Evolutionary conservation across 768 basidiomycete genomes (phyloP).

Genomic region (Leucosporidium yakuticum): DNA sequence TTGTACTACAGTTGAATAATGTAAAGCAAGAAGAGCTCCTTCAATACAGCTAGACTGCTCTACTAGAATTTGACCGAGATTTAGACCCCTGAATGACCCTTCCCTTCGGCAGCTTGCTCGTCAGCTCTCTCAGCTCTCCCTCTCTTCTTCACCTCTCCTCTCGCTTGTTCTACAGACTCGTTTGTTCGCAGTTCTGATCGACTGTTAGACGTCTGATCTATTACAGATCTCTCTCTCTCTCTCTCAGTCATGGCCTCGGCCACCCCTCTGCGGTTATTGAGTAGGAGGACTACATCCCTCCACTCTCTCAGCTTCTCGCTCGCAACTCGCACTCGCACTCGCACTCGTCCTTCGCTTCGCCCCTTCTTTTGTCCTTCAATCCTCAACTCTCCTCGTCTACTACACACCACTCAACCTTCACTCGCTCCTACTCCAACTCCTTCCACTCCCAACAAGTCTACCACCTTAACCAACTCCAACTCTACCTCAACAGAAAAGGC

Average conservation of each 20-base stretch:
- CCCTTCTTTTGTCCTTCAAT: background rate
- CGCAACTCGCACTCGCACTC: background rate
- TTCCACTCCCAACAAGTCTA: background rate
- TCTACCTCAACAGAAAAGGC: constrained; percentile 24
- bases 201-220: background rate
- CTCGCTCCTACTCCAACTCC: background rate
- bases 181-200: background rate
- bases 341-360: background rate
- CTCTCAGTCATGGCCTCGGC: background rate
- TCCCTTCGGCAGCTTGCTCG: background rate
- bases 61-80: background rate
- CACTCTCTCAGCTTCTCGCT: too few relatives aligned
- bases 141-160: background rate
- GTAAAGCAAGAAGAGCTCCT: too few relatives aligned
- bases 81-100: background rate
- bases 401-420: background rate
- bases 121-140: background rate
- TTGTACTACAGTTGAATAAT: too few relatives aligned
- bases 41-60: background rate
- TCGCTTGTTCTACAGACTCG: background rate
- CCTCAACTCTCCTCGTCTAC: background rate
- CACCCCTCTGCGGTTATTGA: background rate
- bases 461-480: background rate
- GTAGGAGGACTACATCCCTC: background rate
- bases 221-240: background rate